phyloP scores from a whole-genome alignment of 192 early-diverging fungal species.

The Linnemannia zychae region DNA sequence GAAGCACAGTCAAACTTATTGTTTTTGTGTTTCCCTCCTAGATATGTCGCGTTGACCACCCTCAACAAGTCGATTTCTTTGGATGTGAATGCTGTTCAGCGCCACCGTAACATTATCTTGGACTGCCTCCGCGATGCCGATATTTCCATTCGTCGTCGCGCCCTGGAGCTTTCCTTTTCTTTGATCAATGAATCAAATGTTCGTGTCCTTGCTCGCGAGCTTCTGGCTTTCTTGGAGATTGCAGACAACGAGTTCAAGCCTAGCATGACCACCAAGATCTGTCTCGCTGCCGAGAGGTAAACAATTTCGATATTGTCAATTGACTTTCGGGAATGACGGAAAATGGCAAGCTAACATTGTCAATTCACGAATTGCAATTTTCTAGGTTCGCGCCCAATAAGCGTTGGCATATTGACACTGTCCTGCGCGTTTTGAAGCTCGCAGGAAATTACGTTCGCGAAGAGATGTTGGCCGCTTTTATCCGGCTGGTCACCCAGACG shows the following conservation, averaged over 20 bases:
- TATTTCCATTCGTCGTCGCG: slow-evolving; percentile 96
- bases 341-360: not conserved
- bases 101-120: slow-evolving; percentile 96
- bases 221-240: slow-evolving; percentile 93
- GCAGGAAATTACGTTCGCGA: slow-evolving; percentile 79
- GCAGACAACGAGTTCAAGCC: slow-evolving; percentile 92
- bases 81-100: slow-evolving; percentile 95
- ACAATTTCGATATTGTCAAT: not conserved
- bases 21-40: slow-evolving; percentile 21
- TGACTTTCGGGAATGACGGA: no score
- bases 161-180: slow-evolving; percentile 96
- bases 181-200: slow-evolving; percentile 96
- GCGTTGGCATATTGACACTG: slow-evolving; percentile 98
- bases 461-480: slow-evolving; percentile 87
- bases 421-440: slow-evolving; percentile 87
- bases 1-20: not conserved
- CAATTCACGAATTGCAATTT: not conserved
- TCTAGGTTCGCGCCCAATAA: slow-evolving; percentile 89
- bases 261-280: slow-evolving; percentile 92
- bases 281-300: slow-evolving; percentile 88
- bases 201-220: slow-evolving; percentile 91
- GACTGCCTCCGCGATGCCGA: slow-evolving; percentile 96
- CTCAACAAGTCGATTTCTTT: slow-evolving; percentile 90
- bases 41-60: slow-evolving; percentile 98
- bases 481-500: slow-evolving; percentile 87